These are phyloP conservation scores for Aspergillus conjunctus DNA, from an alignment of 495 filamentous ascomycete genomes.

Conservation along the genomic window DNA sequence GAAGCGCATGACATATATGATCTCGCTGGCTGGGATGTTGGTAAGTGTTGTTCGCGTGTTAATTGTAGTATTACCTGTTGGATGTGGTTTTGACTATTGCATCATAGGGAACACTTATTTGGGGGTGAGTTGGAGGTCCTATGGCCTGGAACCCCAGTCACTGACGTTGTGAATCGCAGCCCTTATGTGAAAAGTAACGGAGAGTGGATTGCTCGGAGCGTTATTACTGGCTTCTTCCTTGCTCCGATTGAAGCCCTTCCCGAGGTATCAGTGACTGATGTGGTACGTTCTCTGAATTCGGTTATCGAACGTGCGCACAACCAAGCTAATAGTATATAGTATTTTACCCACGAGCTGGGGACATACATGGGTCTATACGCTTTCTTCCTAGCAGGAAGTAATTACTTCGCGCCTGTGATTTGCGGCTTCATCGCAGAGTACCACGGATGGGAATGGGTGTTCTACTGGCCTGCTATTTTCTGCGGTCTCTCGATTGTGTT, in stretches of 20 bases:
- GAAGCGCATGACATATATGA: slow-evolving; percentile 63
- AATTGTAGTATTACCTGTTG: not conserved
- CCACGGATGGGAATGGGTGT: slow-evolving; percentile 63
- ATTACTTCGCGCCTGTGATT: slow-evolving; percentile 66
- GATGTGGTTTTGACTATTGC: not conserved
- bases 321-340: slow-evolving; percentile 31
- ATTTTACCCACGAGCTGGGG: slow-evolving; percentile 67
- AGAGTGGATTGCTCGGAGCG: slow-evolving; percentile 65
- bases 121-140: slow-evolving; percentile 38
- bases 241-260: slow-evolving; percentile 66
- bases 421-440: slow-evolving; percentile 69
- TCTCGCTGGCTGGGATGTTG: slow-evolving; percentile 58
- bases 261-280: slow-evolving; percentile 63
- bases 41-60: slow-evolving; percentile 26
- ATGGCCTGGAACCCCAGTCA: not conserved
- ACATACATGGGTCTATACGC: slow-evolving; percentile 67
- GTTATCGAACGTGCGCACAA: not conserved
- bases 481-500: slow-evolving; percentile 55
- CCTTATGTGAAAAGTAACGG: slow-evolving; percentile 51
- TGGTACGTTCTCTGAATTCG: slow-evolving; percentile 38
- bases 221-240: slow-evolving; percentile 64
- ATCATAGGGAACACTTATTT: slow-evolving; percentile 37
- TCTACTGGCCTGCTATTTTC: slow-evolving; percentile 68
- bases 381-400: slow-evolving; percentile 62
- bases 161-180: slow-evolving; percentile 21